Percentiles rank a stretch among this genome's conserved stretches.
Conservation (phyloP, 495 filamentous ascomycete genomes). For the Aspergillus cristatus region DNA sequence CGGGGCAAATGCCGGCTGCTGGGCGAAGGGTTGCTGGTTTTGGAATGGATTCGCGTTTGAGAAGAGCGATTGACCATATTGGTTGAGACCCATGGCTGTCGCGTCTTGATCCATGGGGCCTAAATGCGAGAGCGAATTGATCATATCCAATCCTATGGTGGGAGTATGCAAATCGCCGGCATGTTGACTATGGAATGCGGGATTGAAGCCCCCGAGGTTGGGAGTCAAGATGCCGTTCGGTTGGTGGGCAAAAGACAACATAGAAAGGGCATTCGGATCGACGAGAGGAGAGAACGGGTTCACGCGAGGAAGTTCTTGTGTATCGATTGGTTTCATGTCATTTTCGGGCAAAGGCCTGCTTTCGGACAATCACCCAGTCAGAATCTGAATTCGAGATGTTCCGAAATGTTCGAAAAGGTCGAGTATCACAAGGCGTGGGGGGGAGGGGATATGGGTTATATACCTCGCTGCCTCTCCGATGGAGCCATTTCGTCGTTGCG, state of each 20-base stretch:
- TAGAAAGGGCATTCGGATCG: constrained; percentile 74
- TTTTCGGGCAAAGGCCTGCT: too few species aligned
- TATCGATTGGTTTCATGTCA: constrained; percentile 69
- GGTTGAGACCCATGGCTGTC: constrained; percentile 37
- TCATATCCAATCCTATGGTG: constrained; percentile 60
- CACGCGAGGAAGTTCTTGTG: constrained; percentile 65
- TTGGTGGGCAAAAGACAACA: constrained; percentile 68
- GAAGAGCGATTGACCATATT: constrained; percentile 52
- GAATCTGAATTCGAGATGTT: too few species aligned
- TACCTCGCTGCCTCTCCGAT: constrained; percentile 27
- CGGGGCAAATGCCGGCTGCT: constrained; percentile 57
- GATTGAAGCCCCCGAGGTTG: constrained; percentile 75
- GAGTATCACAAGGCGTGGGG: too few species aligned
- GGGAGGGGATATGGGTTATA: constrained; percentile 1
- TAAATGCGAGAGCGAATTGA: constrained; percentile 72
- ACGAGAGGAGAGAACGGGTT: constrained; percentile 73
- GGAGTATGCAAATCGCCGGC: constrained; percentile 90
- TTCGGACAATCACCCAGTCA: too few species aligned
- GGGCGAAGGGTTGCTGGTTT: constrained; percentile 64
- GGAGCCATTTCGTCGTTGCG: too few species aligned
- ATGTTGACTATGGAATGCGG: constrained; percentile 63
- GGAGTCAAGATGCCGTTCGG: constrained; percentile 81
- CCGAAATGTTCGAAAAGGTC: too few species aligned
- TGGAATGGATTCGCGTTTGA: constrained; percentile 64
- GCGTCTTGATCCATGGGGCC: constrained; percentile 27